Percentiles rank a stretch among this genome's conserved stretches.
phyloP scores from a whole-genome alignment of 768 basidiomycete genomes.

The Mrakia gelida region DNA sequence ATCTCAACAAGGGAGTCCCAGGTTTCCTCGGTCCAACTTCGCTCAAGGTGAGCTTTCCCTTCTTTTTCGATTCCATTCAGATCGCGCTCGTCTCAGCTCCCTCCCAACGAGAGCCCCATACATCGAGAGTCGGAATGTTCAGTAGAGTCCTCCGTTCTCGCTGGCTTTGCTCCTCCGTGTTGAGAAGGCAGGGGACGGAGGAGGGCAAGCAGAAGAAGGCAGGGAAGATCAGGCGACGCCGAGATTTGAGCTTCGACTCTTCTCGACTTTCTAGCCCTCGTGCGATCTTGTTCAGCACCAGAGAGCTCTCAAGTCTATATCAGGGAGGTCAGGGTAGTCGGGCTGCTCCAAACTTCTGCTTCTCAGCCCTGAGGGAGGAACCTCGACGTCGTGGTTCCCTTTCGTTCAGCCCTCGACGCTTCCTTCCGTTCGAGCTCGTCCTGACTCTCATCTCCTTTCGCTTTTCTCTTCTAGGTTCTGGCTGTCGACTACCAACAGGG shows the following conservation, averaged over 20 bases:
- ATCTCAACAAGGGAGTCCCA: neutral
- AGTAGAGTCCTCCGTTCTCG: neutral
- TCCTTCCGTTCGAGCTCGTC: neutral
- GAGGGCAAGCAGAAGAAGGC: neutral
- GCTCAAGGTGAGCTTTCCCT: slow-evolving; percentile 18
- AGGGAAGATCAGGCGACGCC: neutral
- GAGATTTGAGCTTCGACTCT: neutral
- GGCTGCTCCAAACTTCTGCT: too few species aligned
- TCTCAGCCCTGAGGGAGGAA: too few species aligned
- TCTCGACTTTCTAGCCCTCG: too few species aligned
- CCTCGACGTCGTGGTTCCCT: too few species aligned
- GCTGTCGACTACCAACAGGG: slow-evolving; percentile 84
- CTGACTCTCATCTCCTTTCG: neutral
- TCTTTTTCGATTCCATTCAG: neutral
- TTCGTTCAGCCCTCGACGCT: neutral
- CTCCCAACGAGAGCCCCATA: neutral
- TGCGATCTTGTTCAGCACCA: too few species aligned
- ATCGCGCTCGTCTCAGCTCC: neutral
- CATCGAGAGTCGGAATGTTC: too few species aligned
- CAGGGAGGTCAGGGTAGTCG: too few species aligned
- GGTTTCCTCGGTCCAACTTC: neutral
- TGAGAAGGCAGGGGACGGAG: too few species aligned
- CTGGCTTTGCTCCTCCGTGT: neutral
- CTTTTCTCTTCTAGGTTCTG: slow-evolving; percentile 48
- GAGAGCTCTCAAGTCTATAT: neutral